A percentile compares a stretch with the other conserved stretches of the same genome.
Evolutionary conservation across 1,284 basidiomycete species (phyloP).

Genomic region (Ganoderma sinense): DNA sequence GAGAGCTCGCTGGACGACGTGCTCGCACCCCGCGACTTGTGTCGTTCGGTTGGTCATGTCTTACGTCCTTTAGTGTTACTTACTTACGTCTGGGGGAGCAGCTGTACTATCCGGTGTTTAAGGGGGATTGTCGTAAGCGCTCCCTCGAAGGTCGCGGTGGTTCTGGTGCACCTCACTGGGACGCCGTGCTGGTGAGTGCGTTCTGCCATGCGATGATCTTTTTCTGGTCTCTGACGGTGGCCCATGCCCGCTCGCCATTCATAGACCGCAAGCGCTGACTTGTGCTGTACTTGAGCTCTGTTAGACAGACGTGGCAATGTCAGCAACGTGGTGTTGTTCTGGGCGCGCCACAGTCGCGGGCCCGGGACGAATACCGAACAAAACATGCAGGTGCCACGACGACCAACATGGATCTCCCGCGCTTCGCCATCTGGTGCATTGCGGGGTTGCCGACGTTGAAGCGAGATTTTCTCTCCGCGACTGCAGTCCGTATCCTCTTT

Average conservation of each 20-base stretch:
- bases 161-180: not conserved
- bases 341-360: not conserved
- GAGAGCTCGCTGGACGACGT: not conserved
- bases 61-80: conserved; percentile 18
- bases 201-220: conserved; percentile 4
- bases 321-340: not conserved
- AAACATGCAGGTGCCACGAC: conserved; percentile 17
- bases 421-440: not conserved
- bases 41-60: conserved; percentile 11
- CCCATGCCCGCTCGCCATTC: not conserved
- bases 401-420: conserved; percentile 8
- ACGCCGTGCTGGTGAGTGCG: conserved; percentile 1
- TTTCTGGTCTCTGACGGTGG: not conserved
- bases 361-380: conserved; percentile 15
- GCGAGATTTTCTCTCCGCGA: conserved; percentile 10
- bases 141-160: not conserved
- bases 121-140: conserved; percentile 14
- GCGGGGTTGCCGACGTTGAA: conserved; percentile 13
- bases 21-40: conserved; percentile 13
- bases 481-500: not conserved
- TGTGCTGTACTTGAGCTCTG: not conserved
- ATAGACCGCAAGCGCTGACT: not conserved
- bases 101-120: conserved; percentile 10
- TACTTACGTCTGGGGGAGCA: not conserved
- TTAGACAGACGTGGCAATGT: conserved; percentile 3